phyloP scores from a whole-genome alignment of 352 stramenopile genomes.

The Phytophthora vignae region DNA sequence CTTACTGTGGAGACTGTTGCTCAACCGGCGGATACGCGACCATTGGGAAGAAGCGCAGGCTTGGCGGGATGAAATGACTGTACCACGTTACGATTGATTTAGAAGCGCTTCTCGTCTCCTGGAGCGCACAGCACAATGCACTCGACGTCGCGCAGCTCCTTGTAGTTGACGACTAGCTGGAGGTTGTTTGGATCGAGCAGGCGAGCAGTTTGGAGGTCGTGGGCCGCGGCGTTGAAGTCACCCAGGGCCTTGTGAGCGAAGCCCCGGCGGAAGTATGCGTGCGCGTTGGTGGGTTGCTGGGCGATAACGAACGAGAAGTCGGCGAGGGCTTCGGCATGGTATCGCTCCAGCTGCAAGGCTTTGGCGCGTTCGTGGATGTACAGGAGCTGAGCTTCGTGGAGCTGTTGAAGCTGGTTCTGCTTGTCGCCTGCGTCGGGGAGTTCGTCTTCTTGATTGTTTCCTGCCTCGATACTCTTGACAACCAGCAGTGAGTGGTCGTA shows the following conservation, averaged over 20 bases:
- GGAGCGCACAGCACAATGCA: constrained; percentile 76
- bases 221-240: constrained; percentile 56
- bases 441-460: constrained; percentile 31
- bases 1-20: not conserved
- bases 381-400: constrained; percentile 35
- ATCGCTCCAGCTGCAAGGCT: constrained; percentile 75
- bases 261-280: constrained; percentile 84
- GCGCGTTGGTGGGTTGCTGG: constrained; percentile 81
- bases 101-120: constrained; percentile 62
- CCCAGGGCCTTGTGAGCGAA: constrained; percentile 78
- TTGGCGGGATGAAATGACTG: too few relatives aligned
- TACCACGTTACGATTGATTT: constrained; percentile 15
- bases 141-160: constrained; percentile 71
- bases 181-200: constrained; percentile 72
- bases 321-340: constrained; percentile 70
- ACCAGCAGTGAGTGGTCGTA: constrained; percentile 33
- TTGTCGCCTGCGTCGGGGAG: constrained; percentile 19
- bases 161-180: constrained; percentile 83
- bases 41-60: constrained; percentile 10
- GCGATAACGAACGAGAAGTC: constrained; percentile 80
- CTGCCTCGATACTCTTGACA: constrained; percentile 14
- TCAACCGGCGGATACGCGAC: constrained; percentile 31
- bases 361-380: constrained; percentile 86
- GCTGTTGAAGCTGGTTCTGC: constrained; percentile 26
- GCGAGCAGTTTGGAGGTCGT: constrained; percentile 79